Percentiles rank a stretch among this genome's conserved stretches.
phyloP scores from a whole-genome alignment of 139 green algal species.

The Astrephomene gubernaculifera region DNA sequence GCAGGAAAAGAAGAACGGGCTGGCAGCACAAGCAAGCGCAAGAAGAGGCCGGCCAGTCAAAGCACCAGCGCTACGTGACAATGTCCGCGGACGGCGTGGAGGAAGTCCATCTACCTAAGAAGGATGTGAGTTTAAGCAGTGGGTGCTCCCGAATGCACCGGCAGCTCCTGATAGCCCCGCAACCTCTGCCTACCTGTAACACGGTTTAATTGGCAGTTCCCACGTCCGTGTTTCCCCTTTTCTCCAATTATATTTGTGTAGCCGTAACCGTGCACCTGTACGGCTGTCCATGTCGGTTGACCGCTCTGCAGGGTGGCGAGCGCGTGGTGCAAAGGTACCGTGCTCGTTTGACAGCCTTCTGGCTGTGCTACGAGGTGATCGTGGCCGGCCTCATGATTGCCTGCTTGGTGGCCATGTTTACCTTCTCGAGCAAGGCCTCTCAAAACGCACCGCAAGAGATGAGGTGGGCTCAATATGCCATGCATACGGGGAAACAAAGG shows the following conservation, averaged over 20 bases:
- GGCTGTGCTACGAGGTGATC: background rate
- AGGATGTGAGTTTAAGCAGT: too few relatives aligned
- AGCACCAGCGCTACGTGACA: too few relatives aligned
- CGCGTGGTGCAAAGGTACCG: too few relatives aligned
- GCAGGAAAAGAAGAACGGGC: too few relatives aligned
- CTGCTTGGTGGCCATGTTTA: background rate
- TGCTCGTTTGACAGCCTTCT: background rate
- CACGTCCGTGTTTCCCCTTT: background rate
- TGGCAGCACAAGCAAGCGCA: too few relatives aligned
- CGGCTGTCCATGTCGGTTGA: background rate
- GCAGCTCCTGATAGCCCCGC: background rate
- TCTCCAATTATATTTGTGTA: background rate
- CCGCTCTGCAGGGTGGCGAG: too few relatives aligned
- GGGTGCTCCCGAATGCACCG: background rate
- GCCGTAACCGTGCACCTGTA: background rate
- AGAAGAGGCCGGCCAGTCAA: too few relatives aligned
- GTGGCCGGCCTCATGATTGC: slow-evolving; percentile 6
- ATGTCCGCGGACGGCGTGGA: too few relatives aligned
- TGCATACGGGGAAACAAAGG: too few relatives aligned
- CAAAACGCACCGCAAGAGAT: background rate
- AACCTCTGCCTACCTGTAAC: background rate
- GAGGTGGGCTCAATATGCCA: too few relatives aligned
- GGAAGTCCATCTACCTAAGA: too few relatives aligned
- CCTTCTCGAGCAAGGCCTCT: background rate
- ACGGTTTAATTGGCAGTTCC: background rate